A percentile compares a stretch with the other conserved stretches of the same genome.
These are phyloP conservation scores for Corynascus novoguineensis DNA, from an alignment of 495 filamentous ascomycete species.

Conservation along the genomic window DNA sequence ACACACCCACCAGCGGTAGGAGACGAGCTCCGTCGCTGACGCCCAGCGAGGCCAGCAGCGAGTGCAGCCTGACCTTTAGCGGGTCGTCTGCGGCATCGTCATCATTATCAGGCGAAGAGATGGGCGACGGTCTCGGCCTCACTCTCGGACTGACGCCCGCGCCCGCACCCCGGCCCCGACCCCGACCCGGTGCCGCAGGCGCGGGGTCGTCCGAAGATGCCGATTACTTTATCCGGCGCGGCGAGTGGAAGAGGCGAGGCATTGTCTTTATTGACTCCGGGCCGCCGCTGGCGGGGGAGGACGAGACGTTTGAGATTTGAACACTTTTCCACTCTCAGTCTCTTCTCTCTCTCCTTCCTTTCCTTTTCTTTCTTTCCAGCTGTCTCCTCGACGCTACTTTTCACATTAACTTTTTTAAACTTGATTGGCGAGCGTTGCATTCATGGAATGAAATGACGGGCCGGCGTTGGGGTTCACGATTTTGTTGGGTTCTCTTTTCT, in stretches of 20 bases:
- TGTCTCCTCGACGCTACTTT: too few species aligned
- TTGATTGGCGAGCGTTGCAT: conserved; percentile 4
- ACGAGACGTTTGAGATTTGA: conserved; percentile 30
- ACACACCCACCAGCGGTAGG: not conserved
- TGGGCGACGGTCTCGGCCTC: not conserved
- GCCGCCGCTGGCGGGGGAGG: conserved; percentile 17
- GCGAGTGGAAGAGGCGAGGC: conserved; percentile 46
- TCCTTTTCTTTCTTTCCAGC: not conserved
- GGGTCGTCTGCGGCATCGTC: not conserved
- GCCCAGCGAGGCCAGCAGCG: conserved; percentile 14
- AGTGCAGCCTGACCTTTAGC: conserved; percentile 8
- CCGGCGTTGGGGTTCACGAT: not conserved
- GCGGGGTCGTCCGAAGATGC: conserved; percentile 19
- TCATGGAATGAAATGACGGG: not conserved
- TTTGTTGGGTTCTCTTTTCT: not conserved
- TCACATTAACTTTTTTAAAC: too few species aligned
- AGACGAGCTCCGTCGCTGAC: conserved; percentile 11
- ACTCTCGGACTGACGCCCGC: conserved; percentile 8
- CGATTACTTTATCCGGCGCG: conserved; percentile 40
- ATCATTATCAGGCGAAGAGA: not conserved
- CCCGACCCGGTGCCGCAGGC: conserved; percentile 5
- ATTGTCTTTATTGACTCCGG: conserved; percentile 40
- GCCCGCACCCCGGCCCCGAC: conserved; percentile 9
- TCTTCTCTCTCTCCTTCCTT: not conserved
- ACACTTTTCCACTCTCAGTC: not conserved